These are phyloP conservation scores for Acanthamoeba triangularis DNA, from an alignment of 208 protist species.

Conservation along the genomic window DNA sequence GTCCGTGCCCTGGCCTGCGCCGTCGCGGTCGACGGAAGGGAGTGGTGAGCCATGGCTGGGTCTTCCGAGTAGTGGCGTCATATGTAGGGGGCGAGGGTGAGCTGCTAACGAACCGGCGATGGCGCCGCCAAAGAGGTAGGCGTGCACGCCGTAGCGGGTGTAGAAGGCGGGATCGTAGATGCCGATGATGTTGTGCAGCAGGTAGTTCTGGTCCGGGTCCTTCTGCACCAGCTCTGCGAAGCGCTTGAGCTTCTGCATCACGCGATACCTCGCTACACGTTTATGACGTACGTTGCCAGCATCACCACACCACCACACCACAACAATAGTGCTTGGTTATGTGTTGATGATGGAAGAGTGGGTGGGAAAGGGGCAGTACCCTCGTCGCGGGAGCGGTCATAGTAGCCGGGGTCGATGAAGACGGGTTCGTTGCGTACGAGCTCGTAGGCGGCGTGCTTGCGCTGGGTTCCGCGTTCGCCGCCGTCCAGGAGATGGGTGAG, in stretches of 20 bases:
- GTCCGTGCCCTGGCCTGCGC: not conserved
- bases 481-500: constrained; percentile 65
- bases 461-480: not conserved
- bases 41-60: too few relatives aligned
- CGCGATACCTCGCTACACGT: constrained; percentile 36
- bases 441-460: constrained; percentile 16
- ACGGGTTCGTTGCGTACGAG: constrained; percentile 33
- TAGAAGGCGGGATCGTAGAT: constrained; percentile 67
- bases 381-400: constrained; percentile 57
- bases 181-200: constrained; percentile 59
- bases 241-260: constrained; percentile 59
- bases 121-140: not conserved
- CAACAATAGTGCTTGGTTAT: too few relatives aligned
- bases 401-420: constrained; percentile 60
- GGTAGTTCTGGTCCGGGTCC: not conserved
- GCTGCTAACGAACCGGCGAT: not conserved
- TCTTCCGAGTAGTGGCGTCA: too few relatives aligned
- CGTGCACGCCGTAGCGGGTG: constrained; percentile 21
- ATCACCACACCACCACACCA: too few relatives aligned
- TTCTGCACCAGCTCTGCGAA: constrained; percentile 41
- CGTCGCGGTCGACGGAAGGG: too few relatives aligned
- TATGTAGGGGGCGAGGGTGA: not conserved
- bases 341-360: not conserved
- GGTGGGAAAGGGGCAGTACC: not conserved
- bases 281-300: too few relatives aligned